Evolutionary conservation across 306 rosid genomes (phyloP).

Genomic region (Cyclanthera cordifolia): DNA sequence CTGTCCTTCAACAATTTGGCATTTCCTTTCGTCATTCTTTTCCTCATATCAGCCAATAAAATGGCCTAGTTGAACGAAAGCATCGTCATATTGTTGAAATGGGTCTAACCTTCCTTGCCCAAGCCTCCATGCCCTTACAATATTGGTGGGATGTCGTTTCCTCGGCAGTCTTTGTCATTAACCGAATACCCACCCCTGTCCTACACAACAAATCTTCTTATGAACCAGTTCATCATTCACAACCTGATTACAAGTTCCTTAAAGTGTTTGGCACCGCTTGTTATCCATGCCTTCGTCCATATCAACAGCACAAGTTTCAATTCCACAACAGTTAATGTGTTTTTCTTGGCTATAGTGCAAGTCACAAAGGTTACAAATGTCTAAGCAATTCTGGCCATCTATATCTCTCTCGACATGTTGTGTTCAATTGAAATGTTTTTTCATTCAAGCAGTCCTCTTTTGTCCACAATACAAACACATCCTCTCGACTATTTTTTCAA

Average conservation of each 20-base stretch:
- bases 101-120: neutral
- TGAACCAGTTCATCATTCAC: fast-evolving
- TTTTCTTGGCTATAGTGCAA: neutral
- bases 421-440: no score
- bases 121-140: neutral
- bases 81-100: neutral
- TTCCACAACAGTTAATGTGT: neutral
- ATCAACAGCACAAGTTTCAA: neutral
- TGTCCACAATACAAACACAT: no score
- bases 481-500: no score
- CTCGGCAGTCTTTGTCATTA: no score
- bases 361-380: neutral
- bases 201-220: neutral
- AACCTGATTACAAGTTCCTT: neutral
- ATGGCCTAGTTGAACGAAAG: neutral
- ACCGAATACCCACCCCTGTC: neutral
- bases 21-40: fast-evolving
- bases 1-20: fast-evolving
- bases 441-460: neutral
- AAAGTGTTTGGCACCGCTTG: neutral
- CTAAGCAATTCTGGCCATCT: neutral
- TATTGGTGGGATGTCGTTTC: neutral
- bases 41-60: neutral
- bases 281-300: neutral
- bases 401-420: neutral